These are phyloP conservation scores for Penicillium argentinense DNA, from an alignment of 495 filamentous ascomycete genomes.

Conservation along the genomic window DNA sequence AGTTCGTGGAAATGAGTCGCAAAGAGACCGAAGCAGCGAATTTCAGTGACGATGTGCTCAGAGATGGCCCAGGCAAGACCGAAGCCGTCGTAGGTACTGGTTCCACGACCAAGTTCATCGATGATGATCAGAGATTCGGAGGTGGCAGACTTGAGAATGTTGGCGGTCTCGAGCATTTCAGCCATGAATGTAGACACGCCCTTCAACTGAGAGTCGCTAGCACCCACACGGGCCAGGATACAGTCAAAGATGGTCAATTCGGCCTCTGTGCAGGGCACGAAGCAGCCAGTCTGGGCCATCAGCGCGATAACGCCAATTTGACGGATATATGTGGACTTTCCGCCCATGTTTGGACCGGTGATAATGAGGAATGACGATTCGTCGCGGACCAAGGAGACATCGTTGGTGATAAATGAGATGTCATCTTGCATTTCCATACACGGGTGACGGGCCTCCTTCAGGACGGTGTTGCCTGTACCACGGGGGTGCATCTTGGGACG, in stretches of 20 bases:
- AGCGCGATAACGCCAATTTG: conserved; percentile 97
- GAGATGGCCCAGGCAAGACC: conserved; percentile 98
- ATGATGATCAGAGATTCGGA: conserved; percentile 95
- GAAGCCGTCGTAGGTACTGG: conserved; percentile 98
- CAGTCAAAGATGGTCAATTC: conserved; percentile 97
- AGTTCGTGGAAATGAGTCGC: conserved; percentile 99
- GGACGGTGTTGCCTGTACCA: conserved; percentile 83
- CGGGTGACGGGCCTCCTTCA: conserved; percentile 92
- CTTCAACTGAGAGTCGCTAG: conserved; percentile 94
- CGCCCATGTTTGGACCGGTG: conserved; percentile 98
- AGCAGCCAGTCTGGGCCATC: conserved; percentile 97
- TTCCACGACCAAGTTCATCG: conserved; percentile 97
- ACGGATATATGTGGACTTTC: conserved; percentile 98
- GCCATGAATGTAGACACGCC: conserved; percentile 99
- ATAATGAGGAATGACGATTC: conserved; percentile 92
- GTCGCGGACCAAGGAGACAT: conserved; percentile 79
- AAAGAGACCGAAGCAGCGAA: conserved; percentile 89
- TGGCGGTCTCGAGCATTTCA: conserved; percentile 98
- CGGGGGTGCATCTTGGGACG: conserved; percentile 90
- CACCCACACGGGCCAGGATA: conserved; percentile 94
- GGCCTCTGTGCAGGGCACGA: conserved; percentile 87
- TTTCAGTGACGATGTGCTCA: conserved; percentile 94
- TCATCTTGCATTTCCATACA: conserved; percentile 99
- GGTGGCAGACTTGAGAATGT: conserved; percentile 96
- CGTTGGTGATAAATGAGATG: conserved; percentile 97